Evolutionary conservation across 2,329 filamentous ascomycete genomes (phyloP), one percentile per base, ranked within the genome.

Genomic region (Aspergillus alliaceus): DNA sequence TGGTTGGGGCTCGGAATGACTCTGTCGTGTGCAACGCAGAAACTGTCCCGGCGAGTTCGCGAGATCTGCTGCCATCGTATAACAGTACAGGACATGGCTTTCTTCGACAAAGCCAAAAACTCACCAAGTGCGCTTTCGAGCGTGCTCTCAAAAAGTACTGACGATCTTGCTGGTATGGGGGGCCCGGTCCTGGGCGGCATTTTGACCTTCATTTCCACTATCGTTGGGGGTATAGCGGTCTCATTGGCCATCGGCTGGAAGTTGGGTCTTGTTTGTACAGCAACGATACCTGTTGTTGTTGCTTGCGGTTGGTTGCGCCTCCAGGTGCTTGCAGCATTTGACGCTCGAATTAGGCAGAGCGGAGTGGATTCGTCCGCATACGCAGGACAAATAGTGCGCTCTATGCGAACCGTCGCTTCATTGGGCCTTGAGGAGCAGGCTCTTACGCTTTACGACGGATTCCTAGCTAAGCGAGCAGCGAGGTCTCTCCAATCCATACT

Each of bases 171-270:
- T 5, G 58, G 58, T 3, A 12, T 60, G 2, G 40, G 51, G 4
- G 58, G 58, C 2, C 37, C 54, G 7, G 44, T 46, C 3, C 46
- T 60, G 6, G 54, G 54, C 4, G 34, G 39, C 7, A 54, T 52
- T 14, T 27, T 57, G 14, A 53, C 46, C 5, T 46, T 56, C n/a
- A 7, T 60, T 31, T 32, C 52, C 8, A 60, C 56, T 27, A 29
- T 60, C 4, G 34, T 54, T 6, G 49, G 25, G 1, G 47, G 35
- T 22, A 50, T 58, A n/a, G 37, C 25, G 2, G 20, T 60, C n/a
- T 42, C 51, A 7, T 37, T 50, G 6, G 48, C 29, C 9, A 44
- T 60, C 25, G 55, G 56, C 3, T 60, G 58, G 58, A 60, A 60
- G 20, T 40, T 60, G 12, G 52, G 46, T 6, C 48, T 60, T 7